Base-by-base conservation (phyloP, 306 rosid genomes). In the Corylus americana region DNA sequence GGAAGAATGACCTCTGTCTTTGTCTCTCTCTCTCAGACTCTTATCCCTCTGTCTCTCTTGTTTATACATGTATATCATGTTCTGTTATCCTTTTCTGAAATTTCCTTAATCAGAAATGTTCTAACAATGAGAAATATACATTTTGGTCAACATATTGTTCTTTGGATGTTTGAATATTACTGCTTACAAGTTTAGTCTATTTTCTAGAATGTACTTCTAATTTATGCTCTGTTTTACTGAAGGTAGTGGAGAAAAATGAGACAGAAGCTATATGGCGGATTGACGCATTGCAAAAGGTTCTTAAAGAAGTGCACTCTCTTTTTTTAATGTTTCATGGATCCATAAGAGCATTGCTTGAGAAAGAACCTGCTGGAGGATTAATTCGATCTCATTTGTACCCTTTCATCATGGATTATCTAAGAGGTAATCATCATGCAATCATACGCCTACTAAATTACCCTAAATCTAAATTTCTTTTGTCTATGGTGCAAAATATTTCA, bases 161-260 rank as follows among this genome's bases (percentile, higher is more conserved):
- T 8, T 13, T n/a, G 8, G 64, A 63, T 63, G 45, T 63, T 63
- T 7, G 45, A 63, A 31, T 63, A 8, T 37, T 37, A 58, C 20
- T 8, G 10, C 20, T 35, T 16, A 64, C 37, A 31, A 14, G 70
- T 39, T 64, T 35, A 14, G 22, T 64, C 20, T 12, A 62, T 16
- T 59, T 63, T 75, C 39, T 48, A 12, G 31, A 54, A 11, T 27
- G 58, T 25, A 39, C 12, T 68, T 42, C 70, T 70, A 49, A 74
- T 29, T 10, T 72, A 16, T 55, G 71, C 67, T 69, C 49, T 57
- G 12, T 82, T 64, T 55, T 81, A 71, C 85, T 80, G 79, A 84
- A 94, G 97, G 91, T 96, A 67, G 94, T 96, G 84, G 98, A 90
- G 88, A 96, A 93, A 86, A 86, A 90, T 84, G 98, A 93, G 80